Conservation (phyloP, 352 stramenopile genomes). For the Pythium folliculosum region DNA sequence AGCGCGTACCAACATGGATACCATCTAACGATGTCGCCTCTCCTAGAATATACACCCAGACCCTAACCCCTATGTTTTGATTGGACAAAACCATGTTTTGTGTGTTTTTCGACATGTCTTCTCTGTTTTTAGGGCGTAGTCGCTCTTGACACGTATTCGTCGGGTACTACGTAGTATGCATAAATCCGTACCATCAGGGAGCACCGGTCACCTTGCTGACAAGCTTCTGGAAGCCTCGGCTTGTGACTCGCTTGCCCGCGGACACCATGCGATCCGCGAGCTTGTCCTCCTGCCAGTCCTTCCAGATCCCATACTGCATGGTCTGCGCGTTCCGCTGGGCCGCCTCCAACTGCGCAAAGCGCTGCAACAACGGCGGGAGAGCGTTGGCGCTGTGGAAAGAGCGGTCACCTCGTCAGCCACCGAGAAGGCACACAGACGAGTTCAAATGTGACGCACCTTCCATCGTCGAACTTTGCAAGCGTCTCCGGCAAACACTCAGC, state of each 20-base stretch:
- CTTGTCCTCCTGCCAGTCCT: constrained; percentile 73
- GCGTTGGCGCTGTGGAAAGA: constrained; percentile 12
- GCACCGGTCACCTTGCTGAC: constrained; percentile 26
- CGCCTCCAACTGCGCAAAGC: constrained; percentile 50
- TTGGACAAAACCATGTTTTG: too few relatives aligned
- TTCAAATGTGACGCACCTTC: constrained; percentile 42
- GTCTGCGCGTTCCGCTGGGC: constrained; percentile 66
- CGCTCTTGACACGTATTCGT: too few relatives aligned
- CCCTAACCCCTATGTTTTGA: too few relatives aligned
- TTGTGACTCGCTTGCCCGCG: constrained; percentile 60
- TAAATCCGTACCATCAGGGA: constrained; percentile 2
- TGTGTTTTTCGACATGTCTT: too few relatives aligned
- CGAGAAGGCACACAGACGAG: not conserved
- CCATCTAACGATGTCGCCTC: too few relatives aligned
- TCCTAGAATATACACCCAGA: too few relatives aligned
- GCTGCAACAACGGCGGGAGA: constrained; percentile 38
- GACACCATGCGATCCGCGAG: constrained; percentile 63
- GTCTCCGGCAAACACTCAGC: constrained; percentile 67
- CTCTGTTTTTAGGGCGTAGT: too few relatives aligned
- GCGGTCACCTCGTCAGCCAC: not conserved
- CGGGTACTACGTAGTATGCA: too few relatives aligned
- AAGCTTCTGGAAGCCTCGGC: constrained; percentile 29
- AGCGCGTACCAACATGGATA: too few relatives aligned
- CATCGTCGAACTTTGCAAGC: constrained; percentile 61
- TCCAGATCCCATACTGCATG: constrained; percentile 85